Evolutionary conservation across 306 rosid genomes (phyloP).

Genomic region (Pterocarpus macrocarpus): DNA sequence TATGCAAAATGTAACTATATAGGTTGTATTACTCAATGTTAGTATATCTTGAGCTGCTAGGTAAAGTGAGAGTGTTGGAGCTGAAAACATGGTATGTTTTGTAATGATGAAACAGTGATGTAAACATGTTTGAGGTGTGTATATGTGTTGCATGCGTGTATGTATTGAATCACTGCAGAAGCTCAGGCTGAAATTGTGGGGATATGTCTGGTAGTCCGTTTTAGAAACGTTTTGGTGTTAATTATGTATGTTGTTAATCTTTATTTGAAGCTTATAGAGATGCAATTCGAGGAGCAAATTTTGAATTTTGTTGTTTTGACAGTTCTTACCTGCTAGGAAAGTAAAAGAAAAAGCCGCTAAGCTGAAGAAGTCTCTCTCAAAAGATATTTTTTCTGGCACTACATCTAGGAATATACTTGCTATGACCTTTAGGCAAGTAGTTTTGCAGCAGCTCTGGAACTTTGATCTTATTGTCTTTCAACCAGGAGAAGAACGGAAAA

Average conservation of each 20-base stretch:
- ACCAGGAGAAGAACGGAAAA: constrained; percentile 80
- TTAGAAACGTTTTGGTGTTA: constrained; percentile 31
- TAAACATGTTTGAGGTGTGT: neutral
- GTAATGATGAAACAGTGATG: constrained; percentile 2
- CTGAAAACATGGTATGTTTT: constrained; percentile 29
- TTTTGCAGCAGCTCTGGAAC: constrained; percentile 81
- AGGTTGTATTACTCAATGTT: constrained; percentile 11
- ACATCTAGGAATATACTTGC: constrained; percentile 72
- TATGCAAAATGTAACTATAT: neutral
- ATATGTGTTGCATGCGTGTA: neutral
- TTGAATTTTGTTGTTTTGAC: constrained; percentile 46
- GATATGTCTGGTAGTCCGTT: constrained; percentile 8
- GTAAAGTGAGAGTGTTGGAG: constrained; percentile 20
- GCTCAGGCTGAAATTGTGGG: constrained; percentile 10
- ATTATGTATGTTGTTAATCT: neutral
- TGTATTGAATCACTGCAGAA: neutral
- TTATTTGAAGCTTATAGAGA: constrained; percentile 26
- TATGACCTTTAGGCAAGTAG: constrained; percentile 96
- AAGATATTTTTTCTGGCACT: constrained; percentile 62
- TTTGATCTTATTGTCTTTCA: constrained; percentile 68
- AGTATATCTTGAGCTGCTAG: neutral
- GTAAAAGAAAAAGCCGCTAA: constrained; percentile 77
- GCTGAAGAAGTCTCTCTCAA: constrained; percentile 72
- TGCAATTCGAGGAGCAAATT: constrained; percentile 33
- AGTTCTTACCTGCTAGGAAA: constrained; percentile 88